Evolutionary conservation across 306 rosid genomes (phyloP).

Genomic region (Boehmeria nivea): DNA sequence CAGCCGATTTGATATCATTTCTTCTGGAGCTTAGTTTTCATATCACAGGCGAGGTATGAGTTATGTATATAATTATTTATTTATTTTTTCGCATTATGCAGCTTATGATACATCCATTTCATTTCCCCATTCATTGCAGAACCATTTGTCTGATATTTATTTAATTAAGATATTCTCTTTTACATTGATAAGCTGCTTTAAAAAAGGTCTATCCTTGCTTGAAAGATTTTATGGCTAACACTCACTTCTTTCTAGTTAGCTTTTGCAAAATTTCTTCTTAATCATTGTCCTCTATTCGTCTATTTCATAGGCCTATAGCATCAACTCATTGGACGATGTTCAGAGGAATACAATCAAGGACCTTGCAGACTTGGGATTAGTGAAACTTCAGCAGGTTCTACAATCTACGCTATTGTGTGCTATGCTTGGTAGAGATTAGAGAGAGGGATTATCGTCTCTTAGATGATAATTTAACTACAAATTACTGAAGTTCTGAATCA

Average conservation of each 20-base stretch:
- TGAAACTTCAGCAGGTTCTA: conserved; percentile 89
- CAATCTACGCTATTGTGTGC: conserved; percentile 23
- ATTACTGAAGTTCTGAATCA: not conserved
- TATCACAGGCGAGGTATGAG: conserved; percentile 80
- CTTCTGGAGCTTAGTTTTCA: conserved; percentile 97
- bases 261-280: conserved; percentile 13
- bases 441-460: conserved; percentile 4
- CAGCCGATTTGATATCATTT: conserved; percentile 83
- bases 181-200: not conserved
- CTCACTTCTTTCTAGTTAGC: not conserved
- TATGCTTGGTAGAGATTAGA: conserved; percentile 13
- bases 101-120: conserved; percentile 12
- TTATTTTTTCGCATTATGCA: too few relatives aligned
- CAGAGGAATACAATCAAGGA: conserved; percentile 71
- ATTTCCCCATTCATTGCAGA: conserved; percentile 3
- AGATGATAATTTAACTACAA: conserved; percentile 23
- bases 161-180: not conserved
- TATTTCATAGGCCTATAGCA: conserved; percentile 65
- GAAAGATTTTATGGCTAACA: not conserved
- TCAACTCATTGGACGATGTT: conserved; percentile 61
- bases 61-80: too few relatives aligned
- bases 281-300: conserved; percentile 17
- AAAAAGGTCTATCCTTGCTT: too few relatives aligned
- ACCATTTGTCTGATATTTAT: conserved; percentile 12
- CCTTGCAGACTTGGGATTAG: conserved; percentile 88